Conservation (phyloP, 176 grass and related monocot species). For the Canna indica region DNA sequence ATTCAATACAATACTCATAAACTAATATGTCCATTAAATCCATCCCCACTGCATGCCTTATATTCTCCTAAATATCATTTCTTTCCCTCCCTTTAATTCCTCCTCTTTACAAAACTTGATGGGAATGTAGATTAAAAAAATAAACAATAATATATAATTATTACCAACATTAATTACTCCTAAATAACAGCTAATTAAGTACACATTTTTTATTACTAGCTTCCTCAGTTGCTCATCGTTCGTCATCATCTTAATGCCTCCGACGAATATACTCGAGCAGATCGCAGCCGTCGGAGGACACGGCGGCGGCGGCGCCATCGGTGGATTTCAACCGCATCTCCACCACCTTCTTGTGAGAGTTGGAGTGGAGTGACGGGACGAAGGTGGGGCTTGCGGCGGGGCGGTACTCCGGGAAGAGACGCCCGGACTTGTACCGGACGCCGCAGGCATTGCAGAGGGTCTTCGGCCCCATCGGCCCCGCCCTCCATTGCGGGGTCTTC, state of each 20-base stretch:
- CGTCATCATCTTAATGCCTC: not conserved
- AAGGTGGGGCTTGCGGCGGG: conserved; percentile 94
- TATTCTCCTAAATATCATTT: no score
- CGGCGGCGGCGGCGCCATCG: not conserved
- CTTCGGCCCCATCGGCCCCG: conserved; percentile 84
- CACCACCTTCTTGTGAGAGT: conserved; percentile 98
- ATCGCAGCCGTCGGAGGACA: conserved; percentile 33
- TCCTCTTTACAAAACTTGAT: not conserved
- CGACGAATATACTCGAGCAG: conserved; percentile 76
- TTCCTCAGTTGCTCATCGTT: not conserved
- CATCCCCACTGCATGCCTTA: no score
- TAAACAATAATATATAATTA: not conserved
- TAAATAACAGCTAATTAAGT: no score
- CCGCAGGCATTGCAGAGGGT: conserved; percentile 98
- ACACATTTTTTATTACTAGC: no score
- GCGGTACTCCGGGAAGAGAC: conserved; percentile 96
- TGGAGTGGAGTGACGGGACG: conserved; percentile 74
- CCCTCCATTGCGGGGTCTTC: conserved; percentile 97
- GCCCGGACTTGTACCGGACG: conserved; percentile 91
- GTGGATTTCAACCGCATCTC: conserved; percentile 73
- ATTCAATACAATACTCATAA: no score
- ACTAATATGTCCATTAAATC: no score
- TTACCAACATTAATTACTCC: no score
- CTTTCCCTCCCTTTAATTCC: not conserved
- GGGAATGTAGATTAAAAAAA: not conserved